Conservation (phyloP, 306 rosid species). For the Arachis stenosperma region DNA sequence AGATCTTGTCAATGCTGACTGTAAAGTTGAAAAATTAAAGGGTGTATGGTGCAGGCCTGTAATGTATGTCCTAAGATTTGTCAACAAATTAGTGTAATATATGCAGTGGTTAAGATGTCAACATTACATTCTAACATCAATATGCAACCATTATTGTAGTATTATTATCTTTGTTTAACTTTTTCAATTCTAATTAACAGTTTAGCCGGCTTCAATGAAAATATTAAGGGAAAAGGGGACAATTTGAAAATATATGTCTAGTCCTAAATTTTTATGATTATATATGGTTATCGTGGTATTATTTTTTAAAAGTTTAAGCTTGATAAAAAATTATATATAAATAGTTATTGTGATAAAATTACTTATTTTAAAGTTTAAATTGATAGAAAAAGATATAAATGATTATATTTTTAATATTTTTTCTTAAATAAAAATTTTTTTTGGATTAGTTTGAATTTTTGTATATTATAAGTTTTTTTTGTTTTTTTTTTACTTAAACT, state of each 20-base stretch:
- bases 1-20: background rate
- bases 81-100: background rate
- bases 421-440: too few relatives aligned
- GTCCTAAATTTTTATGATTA: too few relatives aligned
- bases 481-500: too few relatives aligned
- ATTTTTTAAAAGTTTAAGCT: too few relatives aligned
- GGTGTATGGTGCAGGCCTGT: background rate
- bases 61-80: background rate
- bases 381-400: too few relatives aligned
- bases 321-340: too few relatives aligned
- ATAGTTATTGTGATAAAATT: too few relatives aligned
- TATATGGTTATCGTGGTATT: too few relatives aligned
- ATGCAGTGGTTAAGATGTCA: conserved; percentile 4
- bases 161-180: background rate
- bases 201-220: background rate
- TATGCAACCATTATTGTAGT: conserved; percentile 3
- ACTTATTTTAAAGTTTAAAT: too few relatives aligned
- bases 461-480: too few relatives aligned
- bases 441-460: too few relatives aligned
- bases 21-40: background rate
- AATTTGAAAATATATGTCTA: background rate
- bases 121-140: conserved; percentile 1
- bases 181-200: background rate
- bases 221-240: background rate
- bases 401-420: too few relatives aligned